Evolutionary conservation across 225 moss, liverwort and hornwort species (phyloP).

Genomic region (Pseudisothecium myosuroides): DNA sequence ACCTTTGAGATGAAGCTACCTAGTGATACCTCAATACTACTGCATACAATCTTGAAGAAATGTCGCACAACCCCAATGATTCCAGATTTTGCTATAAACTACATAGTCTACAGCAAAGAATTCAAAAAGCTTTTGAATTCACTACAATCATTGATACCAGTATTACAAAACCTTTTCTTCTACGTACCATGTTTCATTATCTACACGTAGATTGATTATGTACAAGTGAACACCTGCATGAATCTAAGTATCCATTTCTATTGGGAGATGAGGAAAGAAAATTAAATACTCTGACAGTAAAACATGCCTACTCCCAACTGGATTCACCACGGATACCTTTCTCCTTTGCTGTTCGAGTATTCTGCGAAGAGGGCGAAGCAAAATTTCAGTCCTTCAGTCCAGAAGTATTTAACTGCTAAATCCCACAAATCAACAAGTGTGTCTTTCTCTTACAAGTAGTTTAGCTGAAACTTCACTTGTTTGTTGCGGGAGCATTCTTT

Average conservation of each 20-base stretch:
- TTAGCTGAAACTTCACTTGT: background rate
- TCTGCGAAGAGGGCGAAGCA: background rate
- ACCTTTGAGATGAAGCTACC: background rate
- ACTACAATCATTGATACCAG: background rate
- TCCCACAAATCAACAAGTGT: background rate
- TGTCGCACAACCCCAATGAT: slow-evolving; percentile 12
- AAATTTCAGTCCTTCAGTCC: background rate
- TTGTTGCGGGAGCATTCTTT: background rate
- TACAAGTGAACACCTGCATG: background rate
- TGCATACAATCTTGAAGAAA: slow-evolving; percentile 7
- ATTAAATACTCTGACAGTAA: background rate
- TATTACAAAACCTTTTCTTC: background rate
- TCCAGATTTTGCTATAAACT: background rate
- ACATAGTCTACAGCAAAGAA: background rate
- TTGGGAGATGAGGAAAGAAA: background rate
- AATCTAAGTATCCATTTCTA: background rate
- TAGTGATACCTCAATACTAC: background rate
- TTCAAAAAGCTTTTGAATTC: slow-evolving; percentile 16
- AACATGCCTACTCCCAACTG: slow-evolving; percentile 3
- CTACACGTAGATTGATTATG: background rate
- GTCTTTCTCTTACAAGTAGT: background rate
- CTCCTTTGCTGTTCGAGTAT: slow-evolving; percentile 6
- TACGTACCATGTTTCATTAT: background rate
- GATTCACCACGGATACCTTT: slow-evolving; percentile 11
- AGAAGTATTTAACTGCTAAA: background rate